Percentiles rank a stretch among this genome's conserved stretches.
phyloP scores from a whole-genome alignment of 495 filamentous ascomycete species.

The Aspergillus carlsbadensis region DNA sequence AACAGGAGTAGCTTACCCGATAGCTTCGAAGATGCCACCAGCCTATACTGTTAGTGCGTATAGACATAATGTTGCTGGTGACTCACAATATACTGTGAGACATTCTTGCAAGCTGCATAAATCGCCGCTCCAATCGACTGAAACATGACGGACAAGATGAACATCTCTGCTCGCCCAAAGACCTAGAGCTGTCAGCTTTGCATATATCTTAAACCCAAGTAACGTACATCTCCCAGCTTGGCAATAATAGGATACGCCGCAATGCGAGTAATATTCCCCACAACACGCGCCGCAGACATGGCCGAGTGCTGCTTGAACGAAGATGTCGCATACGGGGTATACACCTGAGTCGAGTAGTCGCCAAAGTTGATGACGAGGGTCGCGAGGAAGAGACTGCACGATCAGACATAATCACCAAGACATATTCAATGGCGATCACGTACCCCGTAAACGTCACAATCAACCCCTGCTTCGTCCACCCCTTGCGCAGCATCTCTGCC shows the following conservation, averaged over 20 bases:
- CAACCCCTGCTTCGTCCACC: conserved; percentile 24
- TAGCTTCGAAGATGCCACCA: conserved; percentile 26
- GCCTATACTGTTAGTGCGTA: conserved; percentile 7
- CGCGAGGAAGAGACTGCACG: conserved; percentile 22
- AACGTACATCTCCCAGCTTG: conserved; percentile 25
- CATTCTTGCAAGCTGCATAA: conserved; percentile 24
- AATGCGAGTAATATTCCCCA: conserved; percentile 26
- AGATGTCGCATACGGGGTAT: conserved; percentile 22
- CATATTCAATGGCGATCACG: too few species aligned
- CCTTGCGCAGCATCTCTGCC: conserved; percentile 23
- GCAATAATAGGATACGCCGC: conserved; percentile 28
- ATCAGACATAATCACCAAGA: too few species aligned
- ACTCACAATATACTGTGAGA: conserved; percentile 24
- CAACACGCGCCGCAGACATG: conserved; percentile 25
- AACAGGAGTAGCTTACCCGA: conserved; percentile 11
- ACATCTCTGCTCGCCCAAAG: conserved; percentile 27
- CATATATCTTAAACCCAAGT: not conserved
- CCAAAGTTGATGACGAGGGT: conserved; percentile 25
- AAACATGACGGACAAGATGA: conserved; percentile 20
- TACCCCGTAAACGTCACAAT: conserved; percentile 24
- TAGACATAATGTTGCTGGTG: too few species aligned
- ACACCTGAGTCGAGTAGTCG: conserved; percentile 26
- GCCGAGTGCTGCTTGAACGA: conserved; percentile 27
- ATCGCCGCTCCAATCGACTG: conserved; percentile 19
- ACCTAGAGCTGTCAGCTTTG: conserved; percentile 8